Conservation (phyloP, 768 basidiomycete species). For the Mycena metata region DNA sequence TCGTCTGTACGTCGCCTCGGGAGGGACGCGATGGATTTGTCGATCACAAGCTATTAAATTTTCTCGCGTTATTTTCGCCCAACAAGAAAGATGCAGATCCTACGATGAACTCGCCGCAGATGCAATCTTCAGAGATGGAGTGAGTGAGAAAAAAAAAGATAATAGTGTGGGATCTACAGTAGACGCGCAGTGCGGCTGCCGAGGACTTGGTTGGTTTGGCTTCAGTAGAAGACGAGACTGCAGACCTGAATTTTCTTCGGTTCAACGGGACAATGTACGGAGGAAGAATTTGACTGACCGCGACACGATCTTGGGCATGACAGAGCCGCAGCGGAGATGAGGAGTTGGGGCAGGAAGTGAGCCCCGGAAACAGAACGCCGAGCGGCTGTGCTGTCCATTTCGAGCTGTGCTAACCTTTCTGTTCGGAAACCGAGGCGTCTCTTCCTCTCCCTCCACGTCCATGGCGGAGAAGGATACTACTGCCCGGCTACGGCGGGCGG, state of each 20-base stretch:
- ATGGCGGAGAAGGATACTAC: slow-evolving; percentile 91
- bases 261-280: not conserved
- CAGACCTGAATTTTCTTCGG: slow-evolving; percentile 40
- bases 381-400: too few species aligned
- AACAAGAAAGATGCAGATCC: slow-evolving; percentile 6
- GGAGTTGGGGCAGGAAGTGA: too few species aligned
- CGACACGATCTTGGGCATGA: slow-evolving; percentile 94
- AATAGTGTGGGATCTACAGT: slow-evolving; percentile 66
- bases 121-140: slow-evolving; percentile 69
- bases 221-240: slow-evolving; percentile 89
- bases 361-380: too few species aligned
- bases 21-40: slow-evolving; percentile 76
- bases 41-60: slow-evolving; percentile 77
- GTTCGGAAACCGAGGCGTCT: not conserved
- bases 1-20: slow-evolving; percentile 84
- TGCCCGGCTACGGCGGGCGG: slow-evolving; percentile 80
- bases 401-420: not conserved
- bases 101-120: slow-evolving; percentile 90
- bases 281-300: slow-evolving; percentile 58
- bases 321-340: slow-evolving; percentile 29
- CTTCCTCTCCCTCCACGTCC: slow-evolving; percentile 41
- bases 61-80: not conserved
- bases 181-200: slow-evolving; percentile 81
- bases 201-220: slow-evolving; percentile 86
- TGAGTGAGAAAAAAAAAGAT: slow-evolving; percentile 16